Evolutionary conservation across 2,329 filamentous ascomycete species (phyloP).

Genomic region (Curvularia hawaiiensis): DNA sequence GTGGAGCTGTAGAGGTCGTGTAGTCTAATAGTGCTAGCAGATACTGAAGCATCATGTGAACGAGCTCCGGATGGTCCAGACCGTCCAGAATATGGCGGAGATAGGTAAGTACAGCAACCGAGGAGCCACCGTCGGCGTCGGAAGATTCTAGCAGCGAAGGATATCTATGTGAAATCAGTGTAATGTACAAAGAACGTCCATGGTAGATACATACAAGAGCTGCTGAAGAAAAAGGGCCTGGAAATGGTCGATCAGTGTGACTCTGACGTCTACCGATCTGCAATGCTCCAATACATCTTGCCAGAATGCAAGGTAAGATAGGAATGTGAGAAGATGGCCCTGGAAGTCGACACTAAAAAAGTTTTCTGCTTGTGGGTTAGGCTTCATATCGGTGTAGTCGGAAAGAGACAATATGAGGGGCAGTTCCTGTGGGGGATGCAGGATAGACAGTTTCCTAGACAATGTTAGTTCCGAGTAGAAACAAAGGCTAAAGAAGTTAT

Average conservation of each 20-base stretch:
- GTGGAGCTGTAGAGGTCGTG: constrained; percentile 38
- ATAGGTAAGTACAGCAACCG: constrained; percentile 93
- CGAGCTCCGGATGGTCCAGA: constrained; percentile 90
- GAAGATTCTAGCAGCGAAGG: constrained; percentile 96
- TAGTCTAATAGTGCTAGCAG: constrained; percentile 78
- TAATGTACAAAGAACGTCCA: background rate
- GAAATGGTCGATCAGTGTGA: constrained; percentile 93
- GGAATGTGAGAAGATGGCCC: constrained; percentile 87
- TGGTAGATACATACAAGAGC: constrained; percentile 67
- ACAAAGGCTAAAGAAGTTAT: constrained; percentile 5
- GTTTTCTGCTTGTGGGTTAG: constrained; percentile 69
- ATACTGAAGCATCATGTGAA: constrained; percentile 92
- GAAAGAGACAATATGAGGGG: constrained; percentile 87
- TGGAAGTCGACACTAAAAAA: constrained; percentile 78
- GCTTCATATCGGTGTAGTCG: constrained; percentile 78
- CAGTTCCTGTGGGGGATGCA: constrained; percentile 73
- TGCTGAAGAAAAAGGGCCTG: constrained; percentile 96
- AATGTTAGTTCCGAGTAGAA: constrained; percentile 15
- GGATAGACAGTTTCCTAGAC: constrained; percentile 75
- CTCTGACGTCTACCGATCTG: constrained; percentile 86
- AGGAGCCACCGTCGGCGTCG: constrained; percentile 94
- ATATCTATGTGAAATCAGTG: constrained; percentile 64
- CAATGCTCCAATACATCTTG: constrained; percentile 98
- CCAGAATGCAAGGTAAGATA: constrained; percentile 96
- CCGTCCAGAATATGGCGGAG: constrained; percentile 88